Conservation (phyloP, 2,329 filamentous ascomycete genomes). For the Nigrospora oryzae region DNA sequence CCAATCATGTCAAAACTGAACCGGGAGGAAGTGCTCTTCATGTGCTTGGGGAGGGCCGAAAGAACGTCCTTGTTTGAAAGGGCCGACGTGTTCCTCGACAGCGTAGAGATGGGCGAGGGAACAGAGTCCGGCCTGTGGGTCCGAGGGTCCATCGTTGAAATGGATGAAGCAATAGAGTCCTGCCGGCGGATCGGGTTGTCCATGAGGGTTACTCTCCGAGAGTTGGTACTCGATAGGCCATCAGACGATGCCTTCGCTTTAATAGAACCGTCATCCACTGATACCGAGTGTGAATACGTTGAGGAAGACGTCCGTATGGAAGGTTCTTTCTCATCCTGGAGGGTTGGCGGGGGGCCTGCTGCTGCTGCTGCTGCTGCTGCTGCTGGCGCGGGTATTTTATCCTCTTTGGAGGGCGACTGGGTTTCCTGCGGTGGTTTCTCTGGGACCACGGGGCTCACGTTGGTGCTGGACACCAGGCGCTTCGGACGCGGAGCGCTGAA, state of each 20-base stretch:
- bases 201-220: constrained; percentile 3
- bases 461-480: constrained; percentile 24
- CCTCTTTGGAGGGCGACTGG: constrained; percentile 9
- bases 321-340: constrained; percentile 23
- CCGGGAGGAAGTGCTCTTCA: constrained; percentile 70
- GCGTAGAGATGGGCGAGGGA: constrained; percentile 26
- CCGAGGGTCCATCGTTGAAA: neutral
- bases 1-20: constrained; percentile 79
- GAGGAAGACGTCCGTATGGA: constrained; percentile 21
- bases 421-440: constrained; percentile 12
- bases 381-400: constrained; percentile 5
- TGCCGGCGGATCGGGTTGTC: neutral
- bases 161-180: neutral
- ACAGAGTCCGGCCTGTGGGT: constrained; percentile 15
- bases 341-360: constrained; percentile 27
- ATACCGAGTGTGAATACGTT: constrained; percentile 21
- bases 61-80: constrained; percentile 34
- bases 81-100: constrained; percentile 44
- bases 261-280: constrained; percentile 14
- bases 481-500: constrained; percentile 53
- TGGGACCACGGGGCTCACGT: constrained; percentile 8
- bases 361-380: constrained; percentile 11
- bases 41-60: constrained; percentile 50
- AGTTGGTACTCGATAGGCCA: constrained; percentile 4
- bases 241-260: constrained; percentile 9